Conservation (phyloP, 257 asterid genomes). For the Solanum tarijense region DNA sequence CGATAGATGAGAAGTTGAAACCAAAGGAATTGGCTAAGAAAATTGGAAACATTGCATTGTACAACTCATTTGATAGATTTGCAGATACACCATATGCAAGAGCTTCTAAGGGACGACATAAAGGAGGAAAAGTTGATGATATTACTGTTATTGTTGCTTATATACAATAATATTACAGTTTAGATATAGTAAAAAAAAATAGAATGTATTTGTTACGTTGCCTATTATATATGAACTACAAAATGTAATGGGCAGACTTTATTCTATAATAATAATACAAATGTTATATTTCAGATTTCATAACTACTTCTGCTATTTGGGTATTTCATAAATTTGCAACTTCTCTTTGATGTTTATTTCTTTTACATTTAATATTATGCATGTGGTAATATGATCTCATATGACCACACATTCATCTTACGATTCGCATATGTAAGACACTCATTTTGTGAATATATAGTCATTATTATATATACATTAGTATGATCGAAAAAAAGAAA, state of each 20-base stretch:
- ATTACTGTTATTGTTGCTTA: conserved; percentile 20
- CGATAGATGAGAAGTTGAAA: background rate
- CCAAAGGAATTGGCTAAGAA: background rate
- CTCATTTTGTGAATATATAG: background rate
- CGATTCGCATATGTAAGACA: background rate
- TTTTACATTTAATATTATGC: background rate
- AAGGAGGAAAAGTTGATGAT: conserved; percentile 20
- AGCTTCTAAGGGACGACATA: background rate
- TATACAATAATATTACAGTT: background rate
- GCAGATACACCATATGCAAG: conserved; percentile 12
- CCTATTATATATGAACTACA: background rate
- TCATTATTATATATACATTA: no score
- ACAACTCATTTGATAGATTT: conserved; percentile 18
- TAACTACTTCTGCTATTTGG: background rate
- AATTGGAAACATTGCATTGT: conserved; percentile 7
- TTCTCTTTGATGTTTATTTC: background rate
- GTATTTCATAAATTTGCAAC: background rate
- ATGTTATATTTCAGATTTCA: background rate
- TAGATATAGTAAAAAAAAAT: background rate
- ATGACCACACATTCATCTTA: background rate
- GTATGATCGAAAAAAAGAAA: background rate
- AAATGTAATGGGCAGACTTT: background rate
- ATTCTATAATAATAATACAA: no score
- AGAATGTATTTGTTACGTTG: background rate
- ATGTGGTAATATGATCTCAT: background rate